These are phyloP conservation scores for Geoglossum cookeanum DNA, from an alignment of 2,329 filamentous ascomycete genomes.

Conservation along the genomic window DNA sequence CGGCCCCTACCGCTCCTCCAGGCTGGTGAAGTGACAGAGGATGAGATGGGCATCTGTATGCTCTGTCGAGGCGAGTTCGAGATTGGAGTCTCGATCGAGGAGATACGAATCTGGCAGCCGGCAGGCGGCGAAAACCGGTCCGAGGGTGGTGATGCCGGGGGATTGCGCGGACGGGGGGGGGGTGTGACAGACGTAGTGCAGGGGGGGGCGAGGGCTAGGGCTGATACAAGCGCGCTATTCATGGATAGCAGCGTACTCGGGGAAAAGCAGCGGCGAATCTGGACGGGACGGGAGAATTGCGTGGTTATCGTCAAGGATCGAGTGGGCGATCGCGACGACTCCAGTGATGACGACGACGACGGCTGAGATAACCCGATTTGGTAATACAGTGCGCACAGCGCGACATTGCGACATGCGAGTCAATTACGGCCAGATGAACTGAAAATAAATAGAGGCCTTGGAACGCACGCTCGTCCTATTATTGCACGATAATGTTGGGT, in stretches of 20 bases:
- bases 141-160: not conserved
- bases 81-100: slow-evolving; percentile 62
- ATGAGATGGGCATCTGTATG: slow-evolving; percentile 51
- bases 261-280: slow-evolving; percentile 1
- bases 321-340: not conserved
- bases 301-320: not conserved
- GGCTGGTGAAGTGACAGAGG: slow-evolving; percentile 37
- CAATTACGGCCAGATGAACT: not conserved
- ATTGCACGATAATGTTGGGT: too few relatives aligned
- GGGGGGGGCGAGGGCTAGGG: not conserved
- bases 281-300: slow-evolving; percentile 2
- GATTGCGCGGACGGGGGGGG: not conserved
- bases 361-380: not conserved
- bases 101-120: slow-evolving; percentile 36
- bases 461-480: too few relatives aligned
- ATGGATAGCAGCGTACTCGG: not conserved
- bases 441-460: not conserved
- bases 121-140: not conserved
- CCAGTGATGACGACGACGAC: not conserved
- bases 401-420: too few relatives aligned
- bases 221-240: not conserved
- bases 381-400: too few relatives aligned
- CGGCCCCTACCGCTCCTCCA: slow-evolving; percentile 45
- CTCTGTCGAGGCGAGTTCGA: slow-evolving; percentile 71
- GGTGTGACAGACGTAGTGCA: not conserved